These are phyloP conservation scores for Fagus sylvatica DNA, from an alignment of 306 rosid species.

Conservation along the genomic window DNA sequence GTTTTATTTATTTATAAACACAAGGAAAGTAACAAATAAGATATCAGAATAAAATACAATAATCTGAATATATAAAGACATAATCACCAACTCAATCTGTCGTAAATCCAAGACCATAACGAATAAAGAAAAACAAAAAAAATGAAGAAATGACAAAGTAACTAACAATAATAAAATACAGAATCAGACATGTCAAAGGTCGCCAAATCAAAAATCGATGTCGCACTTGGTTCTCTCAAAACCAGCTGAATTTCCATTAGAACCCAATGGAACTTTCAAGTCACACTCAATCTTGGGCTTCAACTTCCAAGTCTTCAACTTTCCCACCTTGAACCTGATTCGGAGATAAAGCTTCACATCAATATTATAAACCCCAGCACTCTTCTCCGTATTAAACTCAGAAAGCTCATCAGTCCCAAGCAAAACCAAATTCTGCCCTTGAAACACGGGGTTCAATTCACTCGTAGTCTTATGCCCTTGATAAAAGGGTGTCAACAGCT, in stretches of 20 bases:
- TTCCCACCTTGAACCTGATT: not conserved
- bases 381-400: not conserved
- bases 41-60: too few species aligned
- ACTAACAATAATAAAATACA: too few species aligned
- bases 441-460: not conserved
- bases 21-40: too few species aligned
- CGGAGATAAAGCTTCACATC: not conserved
- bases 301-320: not conserved
- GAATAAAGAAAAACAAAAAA: too few species aligned
- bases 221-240: slow-evolving; percentile 21
- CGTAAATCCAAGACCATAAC: too few species aligned
- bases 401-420: not conserved
- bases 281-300: not conserved
- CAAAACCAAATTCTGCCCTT: not conserved
- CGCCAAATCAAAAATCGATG: too few species aligned
- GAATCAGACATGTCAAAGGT: too few species aligned
- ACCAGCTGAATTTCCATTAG: not conserved
- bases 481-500: slow-evolving; percentile 20
- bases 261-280: not conserved
- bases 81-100: too few species aligned
- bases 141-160: too few species aligned
- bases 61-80: too few species aligned
- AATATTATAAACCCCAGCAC: not conserved
- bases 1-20: too few species aligned
- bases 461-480: not conserved